Base-by-base conservation (phyloP, 192 early-diverging fungal species). In the Coemansia sp. region DNA sequence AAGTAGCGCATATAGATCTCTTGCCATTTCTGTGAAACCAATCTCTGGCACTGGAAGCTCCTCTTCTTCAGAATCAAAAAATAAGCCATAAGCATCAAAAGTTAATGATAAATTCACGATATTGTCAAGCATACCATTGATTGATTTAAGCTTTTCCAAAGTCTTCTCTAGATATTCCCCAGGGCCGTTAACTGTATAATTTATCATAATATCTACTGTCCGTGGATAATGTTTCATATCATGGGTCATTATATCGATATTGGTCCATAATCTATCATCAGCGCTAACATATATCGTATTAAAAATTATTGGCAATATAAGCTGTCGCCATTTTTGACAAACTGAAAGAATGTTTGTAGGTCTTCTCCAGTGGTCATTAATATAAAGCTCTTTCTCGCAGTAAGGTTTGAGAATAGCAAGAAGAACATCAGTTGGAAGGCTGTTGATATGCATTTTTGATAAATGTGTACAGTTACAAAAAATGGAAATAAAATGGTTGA, bases 371-470 rank as follows among this genome's bases (percentile, higher is more conserved):
- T 13, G 5, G 19, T 1, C 1, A 8, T 4, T 5, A 12, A 6
- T 21, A 5, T 56, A 56, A 13, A 26, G 21, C 5, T 22, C 22
- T 36, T 26, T 5, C 54, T 56, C 54, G 32, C 54, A 26, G 13
- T 26, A 4, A 12, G 54, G 54, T 5, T 36, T 22, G 21, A 56
- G 21, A 22, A 56, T 56, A 36, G 19, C 22, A 8, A 8, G 0
- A 22, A 56, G 22, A 36, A 56, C n/a, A 8, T 56, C 54, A 36
- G 18, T 5, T 36, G 54, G 54, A 18, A 56, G 21, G 13, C 13
- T 56, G 54, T 56, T 56, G 8, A 56, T 26, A 26, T 56, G 54
- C 54, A 43, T 66, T 36, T 58, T 66, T 36, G 1, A 16, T 56
- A 16, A 48, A 5, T 48, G 6, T 8, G n/a, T 26, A 3, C 3